These are phyloP conservation scores for Picochlorum sp. DNA, from an alignment of 139 green algal genomes.

Conservation along the genomic window DNA sequence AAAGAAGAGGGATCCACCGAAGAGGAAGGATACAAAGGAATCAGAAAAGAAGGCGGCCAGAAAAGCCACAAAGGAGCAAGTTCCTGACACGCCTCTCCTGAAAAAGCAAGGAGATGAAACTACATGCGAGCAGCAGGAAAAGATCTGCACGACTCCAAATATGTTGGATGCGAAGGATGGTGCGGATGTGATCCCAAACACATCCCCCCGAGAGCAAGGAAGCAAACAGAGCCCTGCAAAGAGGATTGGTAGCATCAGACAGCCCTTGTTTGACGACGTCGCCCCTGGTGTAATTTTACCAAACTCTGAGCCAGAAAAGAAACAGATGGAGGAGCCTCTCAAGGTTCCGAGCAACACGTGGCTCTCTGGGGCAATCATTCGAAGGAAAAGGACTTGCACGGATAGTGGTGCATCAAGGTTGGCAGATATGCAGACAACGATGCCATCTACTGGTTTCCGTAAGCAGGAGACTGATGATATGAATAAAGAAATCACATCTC, in stretches of 20 bases:
- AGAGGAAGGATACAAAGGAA: background rate
- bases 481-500: no score
- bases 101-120: no score
- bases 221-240: background rate
- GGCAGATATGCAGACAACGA: no score
- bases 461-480: no score
- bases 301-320: background rate
- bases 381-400: no score
- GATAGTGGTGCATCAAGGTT: no score
- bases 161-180: no score
- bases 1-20: background rate
- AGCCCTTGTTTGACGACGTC: background rate
- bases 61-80: background rate
- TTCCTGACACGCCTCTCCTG: no score
- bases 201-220: background rate
- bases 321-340: background rate
- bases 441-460: no score
- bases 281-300: background rate
- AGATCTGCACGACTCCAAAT: no score
- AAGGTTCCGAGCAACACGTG: background rate
- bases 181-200: background rate
- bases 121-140: no score
- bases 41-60: background rate
- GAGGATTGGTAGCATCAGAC: background rate
- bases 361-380: no score